Base-by-base conservation (phyloP, 2,329 filamentous ascomycete species). In the Ambrosiella cleistominuta region DNA sequence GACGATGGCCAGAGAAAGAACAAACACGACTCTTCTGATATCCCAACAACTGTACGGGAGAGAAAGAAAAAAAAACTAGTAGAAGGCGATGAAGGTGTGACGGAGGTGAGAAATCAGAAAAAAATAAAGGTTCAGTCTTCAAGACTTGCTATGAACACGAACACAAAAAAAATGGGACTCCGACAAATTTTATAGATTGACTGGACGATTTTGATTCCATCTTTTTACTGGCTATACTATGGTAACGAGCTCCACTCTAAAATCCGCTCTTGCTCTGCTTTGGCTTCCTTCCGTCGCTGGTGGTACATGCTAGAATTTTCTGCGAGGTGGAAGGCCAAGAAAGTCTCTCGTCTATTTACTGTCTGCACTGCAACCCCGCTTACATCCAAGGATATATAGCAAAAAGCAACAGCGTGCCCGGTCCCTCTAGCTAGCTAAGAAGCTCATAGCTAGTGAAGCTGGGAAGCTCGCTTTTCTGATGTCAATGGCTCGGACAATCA, bases 1-100 rank as follows among this genome's bases (percentile, higher is more conserved):
- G 56, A 47, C 45, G 56, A 58, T 56, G 54, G 42, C 39, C 42
- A 40, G 39, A 52, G 37, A 57, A 54, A 35, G 57, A 54, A 51
- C 56, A 55, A 51, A 38, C 51, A 42, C 55, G 38, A 38, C 50
- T 50, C 54, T 60, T 57, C 44, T 36, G 9, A 35, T 53, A 53
- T 57, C 42, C 54, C 42, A 50, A 50, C 8, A 19, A 50, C 53
- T 44, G 42, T n/a, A 47, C 47, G 55, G 64, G 60, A 65, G n/a
- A 19, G 27, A 27, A 3, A 47, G 17, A 47, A 63, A 60, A 58
- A 60, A 62, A 61, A 62, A 63, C 61, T 65, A 8, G 60, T 66
- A 69, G 59, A 63, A 60, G 57, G 61, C 62, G 60, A 62, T 63
- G 62, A 57, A 63, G 63, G 65, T 64, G 54, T 54, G 35, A 49